Evolutionary conservation across 208 protist species (phyloP).

Genomic region (Endotrypanum monterogeii): DNA sequence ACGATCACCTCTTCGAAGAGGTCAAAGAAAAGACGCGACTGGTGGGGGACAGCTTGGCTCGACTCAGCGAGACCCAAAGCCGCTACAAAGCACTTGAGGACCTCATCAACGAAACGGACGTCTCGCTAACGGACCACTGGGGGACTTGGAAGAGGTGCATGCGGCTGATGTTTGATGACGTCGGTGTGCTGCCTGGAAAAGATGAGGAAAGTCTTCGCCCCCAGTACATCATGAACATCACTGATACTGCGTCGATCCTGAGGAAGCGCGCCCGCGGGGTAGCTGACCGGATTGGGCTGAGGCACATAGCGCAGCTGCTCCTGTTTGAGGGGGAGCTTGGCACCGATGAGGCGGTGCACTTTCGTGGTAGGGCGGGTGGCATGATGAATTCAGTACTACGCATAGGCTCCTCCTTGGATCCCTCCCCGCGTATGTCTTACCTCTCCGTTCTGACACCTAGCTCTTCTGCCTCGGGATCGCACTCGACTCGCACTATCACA

Average conservation of each 20-base stretch:
- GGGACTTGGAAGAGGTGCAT: constrained; percentile 61
- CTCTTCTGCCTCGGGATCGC: background rate
- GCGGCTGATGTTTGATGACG: constrained; percentile 64
- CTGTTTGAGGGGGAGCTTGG: constrained; percentile 30
- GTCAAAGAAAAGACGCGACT: constrained; percentile 72
- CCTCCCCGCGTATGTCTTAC: background rate
- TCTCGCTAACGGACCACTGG: constrained; percentile 73
- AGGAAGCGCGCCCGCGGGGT: constrained; percentile 55
- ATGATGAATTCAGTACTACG: background rate
- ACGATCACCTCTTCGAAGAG: constrained; percentile 70
- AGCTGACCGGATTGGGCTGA: constrained; percentile 52
- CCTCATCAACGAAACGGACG: constrained; percentile 57
- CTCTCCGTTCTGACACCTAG: background rate
- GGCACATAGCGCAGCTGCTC: constrained; percentile 61
- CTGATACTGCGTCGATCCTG: constrained; percentile 70
- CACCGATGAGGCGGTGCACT: constrained; percentile 1
- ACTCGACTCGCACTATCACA: background rate
- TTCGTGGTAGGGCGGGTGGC: background rate
- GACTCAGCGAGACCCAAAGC: constrained; percentile 44
- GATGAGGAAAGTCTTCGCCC: constrained; percentile 31
- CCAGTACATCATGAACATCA: constrained; percentile 72
- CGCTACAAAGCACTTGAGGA: constrained; percentile 49
- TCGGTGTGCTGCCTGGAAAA: constrained; percentile 35
- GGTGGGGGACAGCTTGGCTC: constrained; percentile 42
- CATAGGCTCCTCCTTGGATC: background rate